These are phyloP conservation scores for Elaeis guineensis DNA, from an alignment of 176 grass and related monocot species.

Conservation along the genomic window DNA sequence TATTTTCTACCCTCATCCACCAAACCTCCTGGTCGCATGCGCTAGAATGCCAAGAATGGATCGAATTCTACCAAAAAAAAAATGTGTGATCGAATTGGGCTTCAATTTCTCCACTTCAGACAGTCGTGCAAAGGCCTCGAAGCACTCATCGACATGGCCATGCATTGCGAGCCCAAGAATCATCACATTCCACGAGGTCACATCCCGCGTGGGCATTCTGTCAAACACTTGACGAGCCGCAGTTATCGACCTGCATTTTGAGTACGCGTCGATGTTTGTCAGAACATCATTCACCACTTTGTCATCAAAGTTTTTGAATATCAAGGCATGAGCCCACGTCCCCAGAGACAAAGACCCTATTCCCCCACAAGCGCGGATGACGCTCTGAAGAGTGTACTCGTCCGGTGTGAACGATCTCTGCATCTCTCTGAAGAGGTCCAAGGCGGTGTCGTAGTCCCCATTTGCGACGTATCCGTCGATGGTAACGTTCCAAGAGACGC, in stretches of 20 bases:
- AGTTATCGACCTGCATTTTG: slow-evolving; percentile 57
- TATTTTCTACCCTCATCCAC: slow-evolving; percentile 43
- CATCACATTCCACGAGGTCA: slow-evolving; percentile 75
- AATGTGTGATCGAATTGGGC: slow-evolving; percentile 68
- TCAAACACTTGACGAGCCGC: slow-evolving; percentile 67
- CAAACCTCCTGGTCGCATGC: slow-evolving; percentile 72
- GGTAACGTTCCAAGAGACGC: slow-evolving; percentile 80
- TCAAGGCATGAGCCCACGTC: slow-evolving; percentile 58
- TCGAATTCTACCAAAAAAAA: no score
- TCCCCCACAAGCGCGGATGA: slow-evolving; percentile 53
- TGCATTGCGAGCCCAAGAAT: slow-evolving; percentile 68
- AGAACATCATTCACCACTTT: slow-evolving; percentile 46
- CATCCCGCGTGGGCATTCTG: slow-evolving; percentile 49
- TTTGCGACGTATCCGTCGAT: slow-evolving; percentile 60
- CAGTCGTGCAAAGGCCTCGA: slow-evolving; percentile 52
- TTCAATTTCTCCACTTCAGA: slow-evolving; percentile 3
- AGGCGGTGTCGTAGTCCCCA: slow-evolving; percentile 46
- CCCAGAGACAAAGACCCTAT: slow-evolving; percentile 56
- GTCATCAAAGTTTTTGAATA: slow-evolving; percentile 33
- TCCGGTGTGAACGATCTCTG: slow-evolving; percentile 46
- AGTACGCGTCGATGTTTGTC: slow-evolving; percentile 72
- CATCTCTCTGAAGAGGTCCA: slow-evolving; percentile 65
- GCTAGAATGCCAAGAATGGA: slow-evolving; percentile 65
- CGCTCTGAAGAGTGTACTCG: slow-evolving; percentile 73
- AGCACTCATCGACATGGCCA: slow-evolving; percentile 31